Conservation (phyloP, 371 early-diverging fungal species). For the Phascolomyces articulosus region DNA sequence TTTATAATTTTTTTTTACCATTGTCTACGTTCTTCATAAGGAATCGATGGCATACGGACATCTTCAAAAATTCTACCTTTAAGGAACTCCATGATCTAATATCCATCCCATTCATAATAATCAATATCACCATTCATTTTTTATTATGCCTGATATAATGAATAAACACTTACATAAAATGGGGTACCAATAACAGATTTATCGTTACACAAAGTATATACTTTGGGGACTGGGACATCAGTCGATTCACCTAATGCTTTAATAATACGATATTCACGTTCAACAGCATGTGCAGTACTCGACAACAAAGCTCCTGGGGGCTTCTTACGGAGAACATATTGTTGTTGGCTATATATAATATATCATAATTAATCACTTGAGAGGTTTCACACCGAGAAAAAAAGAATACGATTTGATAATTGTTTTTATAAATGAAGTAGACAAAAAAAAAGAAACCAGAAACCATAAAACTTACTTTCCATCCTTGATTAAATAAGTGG, state of each 20-base stretch:
- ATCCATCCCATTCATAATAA: background rate
- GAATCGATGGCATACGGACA: conserved; percentile 56
- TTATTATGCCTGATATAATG: no score
- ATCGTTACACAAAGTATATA: conserved; percentile 85
- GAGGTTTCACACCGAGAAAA: background rate
- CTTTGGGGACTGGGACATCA: conserved; percentile 88
- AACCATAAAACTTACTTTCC: conserved; percentile 61
- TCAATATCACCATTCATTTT: background rate
- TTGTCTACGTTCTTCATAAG: conserved; percentile 56
- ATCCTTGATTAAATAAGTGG: conserved; percentile 81
- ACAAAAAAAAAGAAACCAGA: background rate
- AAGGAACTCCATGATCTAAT: conserved; percentile 87
- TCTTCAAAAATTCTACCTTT: conserved; percentile 86
- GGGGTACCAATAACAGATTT: conserved; percentile 80
- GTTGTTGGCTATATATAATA: conserved; percentile 44
- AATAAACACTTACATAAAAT: conserved; percentile 85
- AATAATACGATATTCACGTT: conserved; percentile 86
- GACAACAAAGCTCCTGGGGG: conserved; percentile 88
- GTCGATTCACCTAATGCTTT: conserved; percentile 72
- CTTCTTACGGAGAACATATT: conserved; percentile 90
- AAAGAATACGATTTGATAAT: conserved; percentile 54
- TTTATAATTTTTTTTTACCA: no score
- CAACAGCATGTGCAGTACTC: conserved; percentile 89
- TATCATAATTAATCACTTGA: no score
- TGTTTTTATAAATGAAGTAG: conserved; percentile 25